phyloP scores from a whole-genome alignment of 192 early-diverging fungal species.

The Radiomyces spectabilis region DNA sequence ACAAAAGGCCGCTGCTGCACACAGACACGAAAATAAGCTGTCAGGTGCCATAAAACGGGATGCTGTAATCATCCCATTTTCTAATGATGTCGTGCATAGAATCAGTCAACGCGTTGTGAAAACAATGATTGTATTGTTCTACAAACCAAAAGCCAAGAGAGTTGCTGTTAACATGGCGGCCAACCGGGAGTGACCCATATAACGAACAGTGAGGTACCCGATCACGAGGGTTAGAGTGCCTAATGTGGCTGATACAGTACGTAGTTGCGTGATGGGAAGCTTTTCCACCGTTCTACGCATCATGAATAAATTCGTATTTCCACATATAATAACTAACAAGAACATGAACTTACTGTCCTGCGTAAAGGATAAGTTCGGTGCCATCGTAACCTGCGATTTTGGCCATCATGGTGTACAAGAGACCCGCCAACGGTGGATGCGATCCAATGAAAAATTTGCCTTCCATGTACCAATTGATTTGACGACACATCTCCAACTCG shows the following conservation, averaged over 20 bases:
- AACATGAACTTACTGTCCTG: slow-evolving; percentile 27
- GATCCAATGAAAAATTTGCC: slow-evolving; percentile 21
- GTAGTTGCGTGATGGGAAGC: not conserved
- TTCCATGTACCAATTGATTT: slow-evolving; percentile 20
- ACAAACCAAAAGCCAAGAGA: not conserved
- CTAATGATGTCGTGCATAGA: no score
- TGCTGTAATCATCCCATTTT: no score
- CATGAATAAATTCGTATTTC: not conserved
- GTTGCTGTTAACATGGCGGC: not conserved
- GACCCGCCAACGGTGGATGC: slow-evolving; percentile 12
- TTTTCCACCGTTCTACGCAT: not conserved
- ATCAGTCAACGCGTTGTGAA: no score
- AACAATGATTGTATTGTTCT: no score
- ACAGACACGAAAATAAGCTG: no score
- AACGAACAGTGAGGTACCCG: not conserved
- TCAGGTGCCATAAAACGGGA: no score
- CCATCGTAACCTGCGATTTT: slow-evolving; percentile 14
- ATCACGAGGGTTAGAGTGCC: not conserved
- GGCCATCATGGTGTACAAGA: slow-evolving; percentile 7
- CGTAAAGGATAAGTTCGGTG: slow-evolving; percentile 6
- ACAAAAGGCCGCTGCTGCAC: slow-evolving; percentile 60
- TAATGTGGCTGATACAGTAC: not conserved
- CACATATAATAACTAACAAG: slow-evolving; percentile 54
- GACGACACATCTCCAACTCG: slow-evolving; percentile 6
- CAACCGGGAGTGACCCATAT: not conserved